Base-by-base conservation (phyloP, 768 basidiomycete species). In the Lentinula boryana region DNA sequence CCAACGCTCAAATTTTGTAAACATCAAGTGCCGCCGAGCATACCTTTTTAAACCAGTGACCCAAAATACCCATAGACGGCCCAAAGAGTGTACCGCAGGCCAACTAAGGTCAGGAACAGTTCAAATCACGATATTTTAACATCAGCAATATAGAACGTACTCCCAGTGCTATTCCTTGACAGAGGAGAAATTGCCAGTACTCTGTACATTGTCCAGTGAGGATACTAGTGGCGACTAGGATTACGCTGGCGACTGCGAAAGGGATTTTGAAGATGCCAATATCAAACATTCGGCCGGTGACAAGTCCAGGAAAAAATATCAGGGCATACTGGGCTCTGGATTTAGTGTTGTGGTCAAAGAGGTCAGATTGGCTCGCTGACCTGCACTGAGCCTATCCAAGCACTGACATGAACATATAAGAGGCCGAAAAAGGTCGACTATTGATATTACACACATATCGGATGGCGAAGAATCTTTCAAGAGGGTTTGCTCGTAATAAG, bases 181-280 rank as follows among this genome's bases (percentile, higher is more conserved):
- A 89, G 0, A 92, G 77, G 21, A 92, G 65, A 64, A 91, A 87
- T 8, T 92, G 87, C 90, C 90, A 92, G 66, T 85, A 92, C 61
- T 79, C 61, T 13, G 74, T 86, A 66, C 91, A 92, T 74, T 91
- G 76, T 0, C 87, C 88, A 6, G 80, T 75, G 18, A 92, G 75
- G 66, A 91, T 83, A 0, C 84, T 85, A 31, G 81, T 77, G 0
- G 71, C 63, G 2, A 92, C 71, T 5, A 89, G 69, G n/a, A 84
- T 48, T 12, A 72, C 73, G 58, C 84, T 85, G 0, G 81, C 80
- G 18, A 52, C 18, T n/a, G 75, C 63, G 18, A 75, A 70, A 0
- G 82, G 80, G 2, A 75, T 61, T 55, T 71, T 80, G 68, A 81
- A 76, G 60, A 77, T 74, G 36, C 84, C 84, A 46, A 81, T 64